Percentiles rank a stretch among this genome's conserved stretches.
These are phyloP conservation scores for Olyra latifolia DNA, from an alignment of 176 grass and related monocot species.

Conservation along the genomic window DNA sequence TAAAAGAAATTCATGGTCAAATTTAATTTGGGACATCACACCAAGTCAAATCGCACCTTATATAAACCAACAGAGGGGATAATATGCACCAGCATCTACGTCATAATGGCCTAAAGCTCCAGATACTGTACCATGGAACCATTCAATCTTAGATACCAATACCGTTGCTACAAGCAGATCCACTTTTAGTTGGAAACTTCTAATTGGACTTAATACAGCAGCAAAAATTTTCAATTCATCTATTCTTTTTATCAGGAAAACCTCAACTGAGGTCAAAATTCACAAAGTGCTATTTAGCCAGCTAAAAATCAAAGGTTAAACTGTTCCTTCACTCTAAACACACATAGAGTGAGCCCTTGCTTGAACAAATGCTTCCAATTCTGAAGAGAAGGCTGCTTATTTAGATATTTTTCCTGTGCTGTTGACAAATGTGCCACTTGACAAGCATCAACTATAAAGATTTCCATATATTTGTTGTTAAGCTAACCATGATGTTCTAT, in stretches of 20 bases:
- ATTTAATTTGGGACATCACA: background rate
- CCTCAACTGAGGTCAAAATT: too few species aligned
- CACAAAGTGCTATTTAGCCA: too few species aligned
- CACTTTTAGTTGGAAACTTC: constrained; percentile 1
- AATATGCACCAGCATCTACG: background rate
- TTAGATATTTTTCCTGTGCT: too few species aligned
- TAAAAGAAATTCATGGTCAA: background rate
- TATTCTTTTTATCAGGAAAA: too few species aligned
- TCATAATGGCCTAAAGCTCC: background rate
- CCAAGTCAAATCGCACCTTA: background rate
- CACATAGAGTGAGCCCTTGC: too few species aligned
- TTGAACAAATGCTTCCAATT: too few species aligned
- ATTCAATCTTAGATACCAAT: constrained; percentile 19
- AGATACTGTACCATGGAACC: background rate
- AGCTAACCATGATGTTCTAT: background rate
- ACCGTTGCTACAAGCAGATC: background rate
- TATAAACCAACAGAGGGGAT: background rate
- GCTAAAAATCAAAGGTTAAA: too few species aligned
- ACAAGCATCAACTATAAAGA: too few species aligned
- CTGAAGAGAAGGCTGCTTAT: too few species aligned
- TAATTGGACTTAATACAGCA: background rate
- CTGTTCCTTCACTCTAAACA: too few species aligned
- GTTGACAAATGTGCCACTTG: too few species aligned
- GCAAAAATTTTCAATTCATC: too few species aligned
- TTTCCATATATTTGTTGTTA: background rate